A percentile compares a stretch with the other conserved stretches of the same genome.
These are phyloP conservation scores for Lactarius sp. DNA, from an alignment of 768 basidiomycete genomes.

Conservation along the genomic window DNA sequence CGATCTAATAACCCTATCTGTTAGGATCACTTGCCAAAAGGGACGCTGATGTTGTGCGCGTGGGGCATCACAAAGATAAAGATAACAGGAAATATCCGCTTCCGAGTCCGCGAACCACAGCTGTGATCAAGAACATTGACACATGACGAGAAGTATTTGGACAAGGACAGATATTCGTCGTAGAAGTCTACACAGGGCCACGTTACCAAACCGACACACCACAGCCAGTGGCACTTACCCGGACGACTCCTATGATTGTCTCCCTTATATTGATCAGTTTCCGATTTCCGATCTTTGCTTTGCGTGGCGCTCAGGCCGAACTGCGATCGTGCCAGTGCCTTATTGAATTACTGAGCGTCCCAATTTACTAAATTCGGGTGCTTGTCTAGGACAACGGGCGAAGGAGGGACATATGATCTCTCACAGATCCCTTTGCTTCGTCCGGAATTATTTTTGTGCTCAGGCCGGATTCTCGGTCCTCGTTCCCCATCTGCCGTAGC, in stretches of 20 bases:
- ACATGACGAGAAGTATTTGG: conserved; percentile 16
- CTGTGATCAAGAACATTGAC: not conserved
- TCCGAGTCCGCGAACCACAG: conserved; percentile 9
- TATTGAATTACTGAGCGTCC: conserved; percentile 4
- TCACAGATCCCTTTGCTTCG: conserved; percentile 13
- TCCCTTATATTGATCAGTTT: conserved; percentile 9
- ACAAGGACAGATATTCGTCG: not conserved
- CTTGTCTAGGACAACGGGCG: conserved; percentile 1
- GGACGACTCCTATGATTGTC: not conserved
- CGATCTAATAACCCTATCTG: not conserved
- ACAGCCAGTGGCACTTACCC: not conserved
- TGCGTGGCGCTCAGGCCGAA: conserved; percentile 8
- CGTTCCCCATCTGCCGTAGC: conserved; percentile 22
- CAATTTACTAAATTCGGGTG: conserved; percentile 7
- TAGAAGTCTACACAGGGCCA: conserved; percentile 1
- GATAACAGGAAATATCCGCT: conserved; percentile 13
- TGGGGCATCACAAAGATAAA: conserved; percentile 10
- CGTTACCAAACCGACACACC: conserved; percentile 6
- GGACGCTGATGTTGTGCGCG: not conserved
- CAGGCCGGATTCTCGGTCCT: conserved; percentile 20
- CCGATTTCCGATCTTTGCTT: conserved; percentile 20
- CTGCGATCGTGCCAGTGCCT: conserved; percentile 6
- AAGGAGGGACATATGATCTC: conserved; percentile 17
- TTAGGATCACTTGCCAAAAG: conserved; percentile 5
- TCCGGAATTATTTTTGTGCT: conserved; percentile 13